Evolutionary conservation across 257 asterid species (phyloP).

Genomic region (Sherardia arvensis): DNA sequence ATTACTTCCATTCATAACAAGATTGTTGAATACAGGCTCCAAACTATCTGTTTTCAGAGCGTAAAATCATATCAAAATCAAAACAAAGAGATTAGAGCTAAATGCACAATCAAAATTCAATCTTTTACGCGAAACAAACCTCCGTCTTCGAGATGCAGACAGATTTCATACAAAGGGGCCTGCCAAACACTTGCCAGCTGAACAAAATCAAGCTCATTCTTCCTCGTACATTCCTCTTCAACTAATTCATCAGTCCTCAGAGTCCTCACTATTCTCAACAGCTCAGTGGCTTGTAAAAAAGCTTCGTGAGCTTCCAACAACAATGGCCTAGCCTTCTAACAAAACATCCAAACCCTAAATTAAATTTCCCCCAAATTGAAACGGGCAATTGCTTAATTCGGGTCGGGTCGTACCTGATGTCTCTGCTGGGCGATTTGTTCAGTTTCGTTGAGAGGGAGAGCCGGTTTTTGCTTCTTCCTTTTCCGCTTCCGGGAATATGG

Average conservation of each 20-base stretch:
- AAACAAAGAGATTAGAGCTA: neutral
- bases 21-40: conserved; percentile 44
- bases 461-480: conserved; percentile 36
- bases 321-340: conserved; percentile 51
- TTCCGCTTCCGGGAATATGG: conserved; percentile 43
- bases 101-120: neutral
- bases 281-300: conserved; percentile 38
- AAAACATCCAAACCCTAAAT: neutral
- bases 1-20: conserved; percentile 38
- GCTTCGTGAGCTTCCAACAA: conserved; percentile 66
- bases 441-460: conserved; percentile 37
- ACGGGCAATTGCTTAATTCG: neutral
- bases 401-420: conserved; percentile 46
- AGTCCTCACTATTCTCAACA: conserved; percentile 35
- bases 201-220: conserved; percentile 46
- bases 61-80: neutral
- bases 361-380: neutral
- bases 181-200: conserved; percentile 79
- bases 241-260: conserved; percentile 37
- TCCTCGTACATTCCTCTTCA: conserved; percentile 11
- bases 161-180: conserved; percentile 60
- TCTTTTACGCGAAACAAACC: conserved; percentile 9
- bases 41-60: neutral
- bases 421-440: conserved; percentile 77
- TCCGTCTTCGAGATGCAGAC: conserved; percentile 32